A percentile compares a stretch with the other conserved stretches of the same genome.
phyloP scores from a whole-genome alignment of 2,329 filamentous ascomycete species.

The Gliomastix tumulicola region DNA sequence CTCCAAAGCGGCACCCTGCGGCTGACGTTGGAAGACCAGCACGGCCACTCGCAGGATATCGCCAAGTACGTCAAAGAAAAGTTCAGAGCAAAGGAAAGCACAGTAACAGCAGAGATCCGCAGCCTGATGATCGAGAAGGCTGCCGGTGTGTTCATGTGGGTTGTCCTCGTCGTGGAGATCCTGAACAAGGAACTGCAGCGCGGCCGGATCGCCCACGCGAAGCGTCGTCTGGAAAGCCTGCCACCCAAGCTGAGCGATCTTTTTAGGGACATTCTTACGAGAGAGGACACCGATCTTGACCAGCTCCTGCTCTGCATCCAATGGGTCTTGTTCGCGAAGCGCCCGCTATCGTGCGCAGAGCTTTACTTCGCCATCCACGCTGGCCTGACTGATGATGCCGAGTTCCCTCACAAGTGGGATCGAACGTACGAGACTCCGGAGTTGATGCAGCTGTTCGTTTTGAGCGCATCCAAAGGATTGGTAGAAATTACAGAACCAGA shows the following conservation, averaged over 20 bases:
- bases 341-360: not conserved
- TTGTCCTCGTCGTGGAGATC: not conserved
- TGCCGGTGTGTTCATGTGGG: constrained; percentile 16
- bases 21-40: constrained; percentile 14
- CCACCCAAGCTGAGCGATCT: not conserved
- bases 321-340: not conserved
- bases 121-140: constrained; percentile 20
- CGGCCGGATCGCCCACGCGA: not conserved
- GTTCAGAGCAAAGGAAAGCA: not conserved
- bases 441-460: constrained; percentile 22
- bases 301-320: not conserved
- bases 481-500: constrained; percentile 29
- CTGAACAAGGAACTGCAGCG: not conserved
- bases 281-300: not conserved
- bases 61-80: constrained; percentile 8
- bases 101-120: not conserved
- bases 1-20: constrained; percentile 14
- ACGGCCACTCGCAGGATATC: constrained; percentile 13
- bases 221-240: constrained; percentile 2
- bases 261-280: not conserved
- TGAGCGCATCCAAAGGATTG: constrained; percentile 41
- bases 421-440: no score
- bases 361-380: not conserved
- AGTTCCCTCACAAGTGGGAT: constrained; percentile 13
- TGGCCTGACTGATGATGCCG: not conserved